Base-by-base conservation (phyloP, 1,284 basidiomycete genomes). In the Ustilago loliicola region DNA sequence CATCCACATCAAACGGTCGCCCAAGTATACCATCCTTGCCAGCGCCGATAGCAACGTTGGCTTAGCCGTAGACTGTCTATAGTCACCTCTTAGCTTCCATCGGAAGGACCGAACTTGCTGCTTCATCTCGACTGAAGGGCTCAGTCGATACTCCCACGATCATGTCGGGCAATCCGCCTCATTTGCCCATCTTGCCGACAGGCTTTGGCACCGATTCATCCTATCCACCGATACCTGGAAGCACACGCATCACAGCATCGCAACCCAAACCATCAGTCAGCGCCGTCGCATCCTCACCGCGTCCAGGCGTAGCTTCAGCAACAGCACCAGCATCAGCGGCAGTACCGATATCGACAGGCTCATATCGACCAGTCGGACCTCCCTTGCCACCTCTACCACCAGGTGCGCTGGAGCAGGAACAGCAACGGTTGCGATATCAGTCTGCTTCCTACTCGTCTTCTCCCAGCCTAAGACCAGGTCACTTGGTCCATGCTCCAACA, bases 191-290 rank as follows among this genome's bases (percentile, higher is more conserved):
- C 17, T 27, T 84, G 45, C 83, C 83, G n/a, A 34, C 77, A 2
- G 79, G 80, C 45, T 84, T 84, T 38, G 83, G 83, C 64, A 78
- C 72, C 50, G 76, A 80, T 50, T 81, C 80, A 29, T 75, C 80
- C 6, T 84, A 82, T 55, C 83, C 83, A 9, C 83, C 83, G n/a
- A 78, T 80, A n/a, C 76, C 77, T 40, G 65, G 66, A 29, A 63
- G 72, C 56, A 57, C 51, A 4, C 59, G 78, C 45, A 45, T 73
- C 36, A 70, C 67, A 45, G 67, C 73, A 17, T 75, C 74, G 11
- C 65, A 72, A 34, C 74, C 64, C 15, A 61, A 52, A 23, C 66
- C 68, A 15, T 52, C 66, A 13, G 38, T 25, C 42, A 42, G 61
- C 55, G n/a, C 59, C 11, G 38, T 50, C 2, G 45, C 45, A 47